phyloP scores from a whole-genome alignment of 495 filamentous ascomycete species.

The Cudoniella acicularis region DNA sequence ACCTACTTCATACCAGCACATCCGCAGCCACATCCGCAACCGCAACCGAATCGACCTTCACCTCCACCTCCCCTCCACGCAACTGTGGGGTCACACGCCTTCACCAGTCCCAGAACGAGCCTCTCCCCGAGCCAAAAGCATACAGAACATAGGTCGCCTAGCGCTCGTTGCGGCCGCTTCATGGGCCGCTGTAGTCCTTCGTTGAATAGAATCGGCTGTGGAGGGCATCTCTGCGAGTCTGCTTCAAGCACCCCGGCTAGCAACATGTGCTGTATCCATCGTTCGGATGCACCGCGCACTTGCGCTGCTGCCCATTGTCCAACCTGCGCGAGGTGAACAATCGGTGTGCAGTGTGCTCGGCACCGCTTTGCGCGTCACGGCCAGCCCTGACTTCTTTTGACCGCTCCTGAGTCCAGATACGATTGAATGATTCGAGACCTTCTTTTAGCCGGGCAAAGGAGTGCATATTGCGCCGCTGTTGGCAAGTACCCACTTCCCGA shows the following conservation, averaged over 20 bases:
- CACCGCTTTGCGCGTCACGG: background rate
- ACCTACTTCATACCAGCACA: too few species aligned
- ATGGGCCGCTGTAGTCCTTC: too few species aligned
- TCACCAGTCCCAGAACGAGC: too few species aligned
- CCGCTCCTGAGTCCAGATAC: too few species aligned
- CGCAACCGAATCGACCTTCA: too few species aligned
- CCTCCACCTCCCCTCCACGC: too few species aligned
- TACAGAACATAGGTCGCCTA: too few species aligned
- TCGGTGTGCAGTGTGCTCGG: background rate
- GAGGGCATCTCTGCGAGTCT: background rate
- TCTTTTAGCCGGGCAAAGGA: background rate
- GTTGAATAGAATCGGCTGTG: too few species aligned
- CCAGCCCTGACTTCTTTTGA: background rate
- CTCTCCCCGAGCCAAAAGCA: too few species aligned
- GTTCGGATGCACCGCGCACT: background rate
- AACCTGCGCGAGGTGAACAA: background rate
- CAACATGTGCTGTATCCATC: constrained; percentile 3
- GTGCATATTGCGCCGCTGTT: background rate
- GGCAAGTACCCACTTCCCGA: background rate
- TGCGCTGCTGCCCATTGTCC: background rate
- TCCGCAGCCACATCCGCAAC: too few species aligned
- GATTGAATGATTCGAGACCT: background rate
- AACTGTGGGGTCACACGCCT: too few species aligned
- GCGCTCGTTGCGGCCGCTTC: too few species aligned
- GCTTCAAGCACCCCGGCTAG: constrained; percentile 1